Conservation (phyloP, 768 basidiomycete genomes). For the Chiua virens region DNA sequence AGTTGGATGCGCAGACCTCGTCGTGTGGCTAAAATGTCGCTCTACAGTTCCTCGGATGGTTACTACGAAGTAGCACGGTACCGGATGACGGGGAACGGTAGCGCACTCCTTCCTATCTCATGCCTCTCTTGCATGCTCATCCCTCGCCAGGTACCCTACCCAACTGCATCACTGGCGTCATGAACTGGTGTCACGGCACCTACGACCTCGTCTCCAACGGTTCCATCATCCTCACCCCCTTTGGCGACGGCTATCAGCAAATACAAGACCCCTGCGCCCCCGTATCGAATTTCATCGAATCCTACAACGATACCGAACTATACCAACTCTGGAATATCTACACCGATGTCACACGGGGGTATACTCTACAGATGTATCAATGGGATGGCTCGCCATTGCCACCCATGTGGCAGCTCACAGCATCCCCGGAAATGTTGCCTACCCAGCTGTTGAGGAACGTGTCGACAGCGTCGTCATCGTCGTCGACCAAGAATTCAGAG, state of each 20-base stretch:
- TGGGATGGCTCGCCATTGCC: constrained; percentile 78
- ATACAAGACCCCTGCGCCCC: constrained; percentile 93
- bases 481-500: constrained; percentile 7
- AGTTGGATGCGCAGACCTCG: constrained; percentile 25
- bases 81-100: constrained; percentile 86
- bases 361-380: constrained; percentile 74
- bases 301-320: constrained; percentile 75
- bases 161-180: constrained; percentile 84
- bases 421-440: constrained; percentile 85
- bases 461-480: constrained; percentile 23
- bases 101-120: not conserved
- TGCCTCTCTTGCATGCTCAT: not conserved
- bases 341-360: constrained; percentile 57
- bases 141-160: constrained; percentile 67
- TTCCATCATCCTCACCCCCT: constrained; percentile 71
- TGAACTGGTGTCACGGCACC: constrained; percentile 88
- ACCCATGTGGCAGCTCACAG: constrained; percentile 64
- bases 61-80: constrained; percentile 92
- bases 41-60: constrained; percentile 60
- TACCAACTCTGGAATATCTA: constrained; percentile 71
- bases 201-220: constrained; percentile 71
- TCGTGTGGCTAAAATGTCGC: not conserved
- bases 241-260: constrained; percentile 91
- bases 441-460: constrained; percentile 63
- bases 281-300: constrained; percentile 81